Base-by-base conservation (phyloP, 2,329 filamentous ascomycete genomes). In the Purpureocillium takamizusanense region DNA sequence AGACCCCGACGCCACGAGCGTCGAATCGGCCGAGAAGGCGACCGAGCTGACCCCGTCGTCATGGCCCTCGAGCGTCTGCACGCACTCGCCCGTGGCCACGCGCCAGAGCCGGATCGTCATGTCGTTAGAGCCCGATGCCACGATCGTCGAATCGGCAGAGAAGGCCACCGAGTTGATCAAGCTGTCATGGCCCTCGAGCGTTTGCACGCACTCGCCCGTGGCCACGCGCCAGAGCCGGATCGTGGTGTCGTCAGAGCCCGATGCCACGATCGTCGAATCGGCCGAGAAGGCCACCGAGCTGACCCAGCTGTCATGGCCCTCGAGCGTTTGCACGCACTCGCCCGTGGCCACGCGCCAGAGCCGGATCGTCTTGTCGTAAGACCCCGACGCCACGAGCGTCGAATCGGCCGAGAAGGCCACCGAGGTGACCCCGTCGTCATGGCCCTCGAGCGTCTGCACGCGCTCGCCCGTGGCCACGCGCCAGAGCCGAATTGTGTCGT, bases 281-380 rank as follows among this genome's bases (percentile, higher is more conserved):
- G 31, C 33, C 14, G 42, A 42, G 39, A 44, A 41, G 13, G 32
- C 31, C 5, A 44, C 39, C 17, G 39, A 33, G 9, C n/a, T 32
- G 14, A 34, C 32, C 4, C 6, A 25, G 21, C 21, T 25, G 21
- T 25, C 10, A 25, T 25, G 21, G 21, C 21, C 21, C 21, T 25
- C 21, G 14, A 37, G 35, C 16, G 28, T 37, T n/a, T 31, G 25
- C 7, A n/a, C 12, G 35, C 25, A 28, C 27, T 14, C 27, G 35
- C 35, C 35, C 29, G 28, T 36, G 10, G 35, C 27, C 27, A 15
- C 15, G 16, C 30, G 21, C 35, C 35, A 37, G 7, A 29, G 6
- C 28, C 28, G 12, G 11, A 37, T 28, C n/a, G 32, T 34, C 32
- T 34, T 34, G 21, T 34, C 32, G 13, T 34, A 6, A 18, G 40